Conservation (phyloP, 163 green algal species). For the Trebouxiophyceae sp. region DNA sequence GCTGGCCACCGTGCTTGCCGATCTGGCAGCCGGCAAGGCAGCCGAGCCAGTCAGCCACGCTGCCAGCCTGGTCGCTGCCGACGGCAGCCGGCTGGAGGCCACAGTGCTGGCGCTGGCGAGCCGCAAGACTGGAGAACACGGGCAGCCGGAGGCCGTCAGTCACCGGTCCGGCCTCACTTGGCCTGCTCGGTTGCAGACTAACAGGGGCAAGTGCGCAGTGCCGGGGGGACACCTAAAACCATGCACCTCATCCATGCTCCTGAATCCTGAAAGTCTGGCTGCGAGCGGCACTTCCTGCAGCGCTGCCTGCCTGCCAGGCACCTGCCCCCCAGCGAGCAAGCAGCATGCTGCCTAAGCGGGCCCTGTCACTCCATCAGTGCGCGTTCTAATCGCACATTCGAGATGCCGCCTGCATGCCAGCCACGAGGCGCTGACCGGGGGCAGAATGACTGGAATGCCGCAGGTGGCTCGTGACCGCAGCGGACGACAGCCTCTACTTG, state of each 20-base stretch:
- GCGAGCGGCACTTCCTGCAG: too few relatives aligned
- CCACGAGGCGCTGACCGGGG: too few relatives aligned
- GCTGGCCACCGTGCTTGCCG: not conserved
- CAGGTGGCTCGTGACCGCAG: constrained; percentile 44
- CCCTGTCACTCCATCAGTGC: constrained; percentile 6
- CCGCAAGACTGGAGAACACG: too few relatives aligned
- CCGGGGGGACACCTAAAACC: too few relatives aligned
- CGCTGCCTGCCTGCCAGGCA: not conserved
- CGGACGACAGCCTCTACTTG: constrained; percentile 48
- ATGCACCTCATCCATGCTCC: too few relatives aligned
- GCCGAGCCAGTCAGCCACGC: not conserved
- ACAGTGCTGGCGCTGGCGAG: not conserved
- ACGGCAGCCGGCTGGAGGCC: not conserved
- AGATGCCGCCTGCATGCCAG: too few relatives aligned
- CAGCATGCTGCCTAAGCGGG: constrained; percentile 11
- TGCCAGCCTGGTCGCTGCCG: not conserved
- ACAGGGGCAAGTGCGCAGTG: too few relatives aligned
- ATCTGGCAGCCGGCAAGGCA: not conserved
- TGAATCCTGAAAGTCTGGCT: too few relatives aligned
- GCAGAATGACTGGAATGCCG: constrained; percentile 13
- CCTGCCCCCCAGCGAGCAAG: not conserved
- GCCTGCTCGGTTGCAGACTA: too few relatives aligned
- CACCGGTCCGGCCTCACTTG: too few relatives aligned
- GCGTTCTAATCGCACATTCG: too few relatives aligned
- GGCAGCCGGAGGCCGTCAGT: too few relatives aligned